These are phyloP conservation scores for Chrysanthemum lavandulifolium DNA, from an alignment of 129 eudicot species.

Conservation along the genomic window DNA sequence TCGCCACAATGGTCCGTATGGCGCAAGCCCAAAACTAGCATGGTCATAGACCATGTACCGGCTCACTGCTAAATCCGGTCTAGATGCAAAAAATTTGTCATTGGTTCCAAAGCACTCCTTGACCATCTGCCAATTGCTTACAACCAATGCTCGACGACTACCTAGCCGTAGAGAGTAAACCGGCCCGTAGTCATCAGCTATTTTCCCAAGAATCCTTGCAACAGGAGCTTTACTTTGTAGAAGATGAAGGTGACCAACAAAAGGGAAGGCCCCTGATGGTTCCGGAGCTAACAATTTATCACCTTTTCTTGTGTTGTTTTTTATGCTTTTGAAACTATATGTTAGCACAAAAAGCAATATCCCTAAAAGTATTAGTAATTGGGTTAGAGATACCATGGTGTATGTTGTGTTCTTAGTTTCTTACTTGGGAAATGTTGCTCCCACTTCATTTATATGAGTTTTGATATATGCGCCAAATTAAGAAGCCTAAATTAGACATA, in stretches of 20 bases:
- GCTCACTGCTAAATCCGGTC: constrained; percentile 40
- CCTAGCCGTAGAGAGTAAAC: constrained; percentile 49
- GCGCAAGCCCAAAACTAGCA: constrained; percentile 40
- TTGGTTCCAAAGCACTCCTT: constrained; percentile 52
- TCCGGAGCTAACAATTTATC: constrained; percentile 32
- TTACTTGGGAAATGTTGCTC: not conserved
- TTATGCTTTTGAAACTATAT: constrained; percentile 11
- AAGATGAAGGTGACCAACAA: constrained; percentile 50
- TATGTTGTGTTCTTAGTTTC: not conserved
- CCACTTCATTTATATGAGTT: not conserved
- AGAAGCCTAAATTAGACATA: too few species aligned
- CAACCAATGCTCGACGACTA: constrained; percentile 35
- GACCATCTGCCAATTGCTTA: constrained; percentile 45
- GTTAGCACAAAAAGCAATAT: constrained; percentile 5
- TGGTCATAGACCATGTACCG: constrained; percentile 32
- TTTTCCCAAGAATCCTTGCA: constrained; percentile 39
- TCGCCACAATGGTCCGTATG: constrained; percentile 59
- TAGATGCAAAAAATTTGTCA: constrained; percentile 40
- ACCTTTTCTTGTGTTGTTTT: not conserved
- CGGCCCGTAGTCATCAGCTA: constrained; percentile 41
- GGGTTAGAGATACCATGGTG: constrained; percentile 2
- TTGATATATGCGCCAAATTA: not conserved
- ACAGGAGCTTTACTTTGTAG: constrained; percentile 35
- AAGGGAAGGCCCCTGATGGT: constrained; percentile 52
- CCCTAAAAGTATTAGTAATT: not conserved